A percentile compares a stretch with the other conserved stretches of the same genome.
These are phyloP conservation scores for Krasilnikovozyma curviuscula DNA, from an alignment of 768 basidiomycete species.

Conservation along the genomic window DNA sequence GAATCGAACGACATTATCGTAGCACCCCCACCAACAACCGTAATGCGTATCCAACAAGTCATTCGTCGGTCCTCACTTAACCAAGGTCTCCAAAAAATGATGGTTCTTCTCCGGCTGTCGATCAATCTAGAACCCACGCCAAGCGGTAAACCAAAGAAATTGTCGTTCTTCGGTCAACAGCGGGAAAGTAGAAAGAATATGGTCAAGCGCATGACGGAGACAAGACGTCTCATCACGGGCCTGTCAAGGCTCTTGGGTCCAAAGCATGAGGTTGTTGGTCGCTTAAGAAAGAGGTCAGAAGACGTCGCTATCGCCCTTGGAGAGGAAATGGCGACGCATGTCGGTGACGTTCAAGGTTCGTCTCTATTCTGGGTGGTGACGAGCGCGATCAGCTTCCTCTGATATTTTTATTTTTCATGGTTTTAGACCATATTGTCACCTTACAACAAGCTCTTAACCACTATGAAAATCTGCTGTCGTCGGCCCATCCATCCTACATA, in stretches of 20 bases:
- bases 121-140: no score
- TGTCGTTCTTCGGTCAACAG: no score
- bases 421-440: conserved; percentile 66
- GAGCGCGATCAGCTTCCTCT: background rate
- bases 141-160: no score
- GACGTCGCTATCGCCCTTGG: conserved; percentile 32
- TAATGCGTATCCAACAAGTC: background rate
- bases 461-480: conserved; percentile 71
- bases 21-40: background rate
- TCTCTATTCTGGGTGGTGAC: background rate
- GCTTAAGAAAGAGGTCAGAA: conserved; percentile 51
- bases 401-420: background rate
- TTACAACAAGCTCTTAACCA: conserved; percentile 66
- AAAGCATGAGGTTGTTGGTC: conserved; percentile 64
- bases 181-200: conserved; percentile 35
- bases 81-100: no score
- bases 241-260: conserved; percentile 52
- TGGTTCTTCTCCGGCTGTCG: no score
- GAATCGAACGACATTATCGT: conserved; percentile 11
- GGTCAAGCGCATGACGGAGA: conserved; percentile 57
- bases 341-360: conserved; percentile 79
- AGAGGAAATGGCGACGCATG: conserved; percentile 59
- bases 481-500: conserved; percentile 71
- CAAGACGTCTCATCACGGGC: conserved; percentile 58
- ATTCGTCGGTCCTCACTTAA: no score